Evolutionary conservation across 2,329 filamentous ascomycete genomes (phyloP).

Genomic region (Emydomyces testavorans): DNA sequence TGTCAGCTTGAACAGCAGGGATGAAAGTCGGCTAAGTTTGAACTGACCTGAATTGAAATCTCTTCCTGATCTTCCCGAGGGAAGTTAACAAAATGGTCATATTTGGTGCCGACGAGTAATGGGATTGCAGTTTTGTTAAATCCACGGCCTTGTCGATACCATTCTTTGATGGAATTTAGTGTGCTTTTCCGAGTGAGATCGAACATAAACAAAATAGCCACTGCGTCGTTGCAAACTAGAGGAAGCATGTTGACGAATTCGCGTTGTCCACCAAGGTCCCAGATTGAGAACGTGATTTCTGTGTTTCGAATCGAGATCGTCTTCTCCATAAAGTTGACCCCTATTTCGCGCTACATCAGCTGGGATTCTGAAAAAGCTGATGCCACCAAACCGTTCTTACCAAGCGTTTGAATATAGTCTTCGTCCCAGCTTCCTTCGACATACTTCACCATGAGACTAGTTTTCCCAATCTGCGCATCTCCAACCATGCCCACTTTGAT

Average conservation of each 20-base stretch:
- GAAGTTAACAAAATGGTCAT: constrained; percentile 99
- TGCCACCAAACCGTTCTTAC: constrained; percentile 32
- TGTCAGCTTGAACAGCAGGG: constrained; percentile 18
- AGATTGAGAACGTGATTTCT: constrained; percentile 98
- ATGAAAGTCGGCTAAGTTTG: background rate
- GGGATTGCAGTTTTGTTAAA: constrained; percentile 99
- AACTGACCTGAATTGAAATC: constrained; percentile 78
- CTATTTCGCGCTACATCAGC: constrained; percentile 29
- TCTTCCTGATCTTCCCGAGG: constrained; percentile 95
- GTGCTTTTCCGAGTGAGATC: constrained; percentile 96
- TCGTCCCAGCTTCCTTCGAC: constrained; percentile 99
- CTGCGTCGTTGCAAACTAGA: constrained; percentile 97
- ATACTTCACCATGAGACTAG: constrained; percentile 98
- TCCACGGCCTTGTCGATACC: constrained; percentile 92
- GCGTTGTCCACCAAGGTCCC: constrained; percentile 93
- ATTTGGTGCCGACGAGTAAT: constrained; percentile 93
- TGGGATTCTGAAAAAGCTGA: background rate
- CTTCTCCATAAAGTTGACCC: constrained; percentile 99
- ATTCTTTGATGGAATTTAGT: constrained; percentile 98
- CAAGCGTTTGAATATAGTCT: constrained; percentile 96
- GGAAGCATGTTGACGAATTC: constrained; percentile 99
- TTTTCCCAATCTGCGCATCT: constrained; percentile 98
- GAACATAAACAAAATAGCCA: constrained; percentile 99
- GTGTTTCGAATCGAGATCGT: constrained; percentile 98
- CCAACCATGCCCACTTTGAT: constrained; percentile 99